Percentiles rank a stretch among this genome's conserved stretches.
Evolutionary conservation across 2,329 filamentous ascomycete genomes (phyloP).

Genomic region (Monilinia fructigena): DNA sequence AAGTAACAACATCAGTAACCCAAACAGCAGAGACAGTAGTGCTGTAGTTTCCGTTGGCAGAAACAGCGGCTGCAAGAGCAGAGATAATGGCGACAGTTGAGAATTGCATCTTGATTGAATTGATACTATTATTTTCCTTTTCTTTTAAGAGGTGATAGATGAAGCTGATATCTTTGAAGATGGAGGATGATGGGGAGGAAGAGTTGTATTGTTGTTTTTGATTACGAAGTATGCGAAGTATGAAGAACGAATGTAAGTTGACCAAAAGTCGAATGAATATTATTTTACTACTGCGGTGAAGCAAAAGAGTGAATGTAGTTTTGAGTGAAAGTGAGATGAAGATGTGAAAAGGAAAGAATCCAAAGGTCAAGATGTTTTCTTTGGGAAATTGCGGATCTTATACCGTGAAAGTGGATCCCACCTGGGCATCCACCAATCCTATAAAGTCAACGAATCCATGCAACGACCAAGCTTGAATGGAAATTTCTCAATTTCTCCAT

Average conservation of each 20-base stretch:
- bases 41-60: conserved; percentile 39
- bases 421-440: neutral
- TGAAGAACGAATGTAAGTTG: conserved; percentile 19
- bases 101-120: conserved; percentile 43
- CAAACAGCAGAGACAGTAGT: conserved; percentile 44
- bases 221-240: neutral
- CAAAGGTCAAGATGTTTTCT: neutral
- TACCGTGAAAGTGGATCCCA: conserved; percentile 11
- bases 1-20: conserved; percentile 49
- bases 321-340: neutral
- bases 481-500: too few species aligned
- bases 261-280: conserved; percentile 11
- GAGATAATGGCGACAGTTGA: conserved; percentile 38
- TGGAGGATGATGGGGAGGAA: neutral
- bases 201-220: conserved; percentile 10
- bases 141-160: neutral
- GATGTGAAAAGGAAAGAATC: neutral
- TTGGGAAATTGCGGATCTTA: conserved; percentile 12
- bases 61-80: conserved; percentile 39
- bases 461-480: too few species aligned
- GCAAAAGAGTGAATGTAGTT: conserved; percentile 7
- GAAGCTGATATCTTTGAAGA: neutral
- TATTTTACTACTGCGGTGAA: neutral
- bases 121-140: conserved; percentile 28
- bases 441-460: too few species aligned